Conservation (phyloP, 306 rosid species). For the Citrullus mucosospermus region DNA sequence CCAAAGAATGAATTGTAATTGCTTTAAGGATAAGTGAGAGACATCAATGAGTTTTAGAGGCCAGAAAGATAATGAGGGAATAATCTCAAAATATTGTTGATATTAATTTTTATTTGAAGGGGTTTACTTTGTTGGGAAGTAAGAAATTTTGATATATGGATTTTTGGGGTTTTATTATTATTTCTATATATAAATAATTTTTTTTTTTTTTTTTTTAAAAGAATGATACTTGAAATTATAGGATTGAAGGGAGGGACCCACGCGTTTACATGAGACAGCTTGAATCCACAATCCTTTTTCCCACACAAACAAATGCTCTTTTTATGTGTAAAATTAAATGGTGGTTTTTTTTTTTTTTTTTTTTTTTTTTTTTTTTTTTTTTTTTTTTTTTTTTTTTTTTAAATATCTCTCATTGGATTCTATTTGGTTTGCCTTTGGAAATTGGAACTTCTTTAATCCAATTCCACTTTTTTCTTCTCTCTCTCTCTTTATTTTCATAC, state of each 20-base stretch:
- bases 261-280: constrained; percentile 25
- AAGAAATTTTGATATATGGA: constrained; percentile 8
- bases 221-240: constrained; percentile 8
- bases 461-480: background rate
- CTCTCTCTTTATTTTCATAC: background rate
- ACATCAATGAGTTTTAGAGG: background rate
- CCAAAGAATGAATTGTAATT: background rate
- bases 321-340: background rate
- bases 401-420: constrained; percentile 44
- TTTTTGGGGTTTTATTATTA: background rate
- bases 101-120: background rate
- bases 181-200: background rate
- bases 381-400: background rate
- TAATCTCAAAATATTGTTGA: background rate
- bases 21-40: constrained; percentile 4
- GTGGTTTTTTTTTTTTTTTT: background rate
- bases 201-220: background rate
- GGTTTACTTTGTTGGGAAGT: constrained; percentile 53
- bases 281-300: constrained; percentile 18
- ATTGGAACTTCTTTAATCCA: constrained; percentile 28
- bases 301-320: background rate
- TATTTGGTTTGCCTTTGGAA: constrained; percentile 19
- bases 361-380: background rate
- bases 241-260: constrained; percentile 21
- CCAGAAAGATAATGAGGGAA: background rate